Conservation (phyloP, 106 monocot species). For the Dendrobium nobile region DNA sequence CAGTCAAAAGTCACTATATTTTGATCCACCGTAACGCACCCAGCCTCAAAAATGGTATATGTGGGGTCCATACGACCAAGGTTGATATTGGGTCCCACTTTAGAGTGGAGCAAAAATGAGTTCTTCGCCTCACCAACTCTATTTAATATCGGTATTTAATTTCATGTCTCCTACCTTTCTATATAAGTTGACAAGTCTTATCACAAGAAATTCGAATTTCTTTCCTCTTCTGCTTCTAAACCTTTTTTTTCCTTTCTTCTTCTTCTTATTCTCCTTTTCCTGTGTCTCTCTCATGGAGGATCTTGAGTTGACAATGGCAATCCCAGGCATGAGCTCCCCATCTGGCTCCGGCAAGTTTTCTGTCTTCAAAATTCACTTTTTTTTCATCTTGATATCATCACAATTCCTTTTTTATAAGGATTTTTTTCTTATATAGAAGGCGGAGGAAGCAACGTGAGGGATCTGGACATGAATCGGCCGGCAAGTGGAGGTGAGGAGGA, state of each 20-base stretch:
- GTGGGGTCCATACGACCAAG: not conserved
- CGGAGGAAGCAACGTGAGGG: slow-evolving; percentile 36
- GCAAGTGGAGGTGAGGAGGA: slow-evolving; percentile 44
- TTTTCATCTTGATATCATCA: not conserved
- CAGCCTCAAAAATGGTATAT: not conserved
- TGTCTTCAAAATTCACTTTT: not conserved
- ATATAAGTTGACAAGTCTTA: not conserved
- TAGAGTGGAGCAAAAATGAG: too few relatives aligned
- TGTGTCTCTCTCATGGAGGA: not conserved
- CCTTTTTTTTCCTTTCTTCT: not conserved
- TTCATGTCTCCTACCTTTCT: not conserved
- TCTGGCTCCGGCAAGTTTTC: slow-evolving; percentile 27
- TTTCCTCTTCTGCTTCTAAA: not conserved
- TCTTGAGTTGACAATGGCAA: slow-evolving; percentile 59
- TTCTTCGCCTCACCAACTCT: not conserved
- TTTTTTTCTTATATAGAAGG: slow-evolving; percentile 16
- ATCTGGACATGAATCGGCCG: slow-evolving; percentile 80
- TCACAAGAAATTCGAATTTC: not conserved
- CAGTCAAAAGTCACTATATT: not conserved
- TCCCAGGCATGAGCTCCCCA: slow-evolving; percentile 37
- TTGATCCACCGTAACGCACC: not conserved
- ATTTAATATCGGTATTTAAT: slow-evolving; percentile 3
- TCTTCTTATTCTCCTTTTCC: not conserved
- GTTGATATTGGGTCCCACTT: not conserved
- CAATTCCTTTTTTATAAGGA: too few relatives aligned